Percentiles rank a stretch among this genome's conserved stretches.
These are phyloP conservation scores for Neurospora sp. DNA, from an alignment of 495 filamentous ascomycete species.

Conservation along the genomic window DNA sequence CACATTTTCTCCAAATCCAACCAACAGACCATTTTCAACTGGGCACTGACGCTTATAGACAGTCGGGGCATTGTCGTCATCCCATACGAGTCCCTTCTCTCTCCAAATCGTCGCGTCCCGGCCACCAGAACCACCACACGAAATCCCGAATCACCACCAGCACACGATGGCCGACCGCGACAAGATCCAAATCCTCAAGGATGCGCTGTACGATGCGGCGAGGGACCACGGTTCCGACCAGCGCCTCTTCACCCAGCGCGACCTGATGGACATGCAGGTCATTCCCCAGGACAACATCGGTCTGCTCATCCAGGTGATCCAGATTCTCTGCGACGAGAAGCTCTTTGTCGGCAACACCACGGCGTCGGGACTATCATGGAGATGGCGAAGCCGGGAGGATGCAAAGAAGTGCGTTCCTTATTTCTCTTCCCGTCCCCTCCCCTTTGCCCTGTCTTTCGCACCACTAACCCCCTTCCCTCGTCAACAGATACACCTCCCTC, in stretches of 20 bases:
- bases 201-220: conserved; percentile 23
- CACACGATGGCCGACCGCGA: conserved; percentile 4
- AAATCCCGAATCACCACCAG: conserved; percentile 6
- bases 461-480: not conserved
- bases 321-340: conserved; percentile 54
- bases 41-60: not conserved
- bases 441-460: no score
- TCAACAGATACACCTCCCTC: conserved; percentile 51
- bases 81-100: not conserved
- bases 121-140: not conserved
- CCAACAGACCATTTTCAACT: not conserved
- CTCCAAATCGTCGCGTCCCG: not conserved
- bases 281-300: conserved; percentile 49
- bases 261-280: conserved; percentile 50
- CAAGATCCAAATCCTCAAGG: conserved; percentile 23
- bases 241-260: conserved; percentile 55
- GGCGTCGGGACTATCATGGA: conserved; percentile 52
- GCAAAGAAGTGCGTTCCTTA: conserved; percentile 53
- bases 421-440: not conserved
- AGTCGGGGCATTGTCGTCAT: not conserved
- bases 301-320: conserved; percentile 49
- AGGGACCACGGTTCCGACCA: conserved; percentile 31
- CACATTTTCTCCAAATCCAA: not conserved
- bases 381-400: conserved; percentile 54
- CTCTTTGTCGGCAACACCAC: conserved; percentile 52